Base-by-base conservation (phyloP, 1,284 basidiomycete genomes). In the Erythrobasidium hasegawianum region DNA sequence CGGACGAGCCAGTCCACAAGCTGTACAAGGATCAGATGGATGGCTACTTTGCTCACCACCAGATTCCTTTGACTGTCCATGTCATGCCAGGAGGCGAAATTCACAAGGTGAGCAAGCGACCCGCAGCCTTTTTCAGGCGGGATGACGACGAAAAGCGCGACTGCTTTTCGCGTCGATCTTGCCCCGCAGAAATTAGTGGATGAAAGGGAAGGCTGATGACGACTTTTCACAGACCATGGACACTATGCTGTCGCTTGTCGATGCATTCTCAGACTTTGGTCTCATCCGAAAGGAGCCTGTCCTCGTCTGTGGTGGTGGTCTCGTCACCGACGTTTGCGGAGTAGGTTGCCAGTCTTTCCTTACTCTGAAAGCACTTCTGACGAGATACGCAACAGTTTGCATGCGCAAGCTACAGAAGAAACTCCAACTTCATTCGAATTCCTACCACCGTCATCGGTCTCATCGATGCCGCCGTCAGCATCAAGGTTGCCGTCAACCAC, bases 31-130 rank as follows among this genome's bases (percentile, higher is more conserved):
- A 76, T 70, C 27, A 41, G 2, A 57, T 62, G 62, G 38, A 59
- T 20, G 61, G 33, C 20, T 65, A 40, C 54, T 57, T 47, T 26
- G n/a, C 26, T 29, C 24, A 38, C n/a, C 75, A 79, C 75, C 75
- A 77, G 59, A 77, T 80, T 68, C 73, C 72, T 59, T 73, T 78
- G 61, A 79, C 76, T 18, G 75, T 80, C 71, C 78, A 80, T 73
- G 71, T 79, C 64, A 77, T 80, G 76, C 78, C 79, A 59, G 79
- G 78, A 18, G 79, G 79, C 64, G 79, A 80, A 75, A 71, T 80
- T 20, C 73, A 80, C 76, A 80, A 80, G 77, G 79, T 73, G 70
- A 78, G 79, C n/a, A n/a, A n/a, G n/a, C n/a, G n/a, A n/a, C n/a
- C n/a, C n/a, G 33, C 13, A 11, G 24, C 27, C 4, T 59, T 2